These are phyloP conservation scores for Xylariales sp. DNA, from an alignment of 2,329 filamentous ascomycete species.

Conservation along the genomic window DNA sequence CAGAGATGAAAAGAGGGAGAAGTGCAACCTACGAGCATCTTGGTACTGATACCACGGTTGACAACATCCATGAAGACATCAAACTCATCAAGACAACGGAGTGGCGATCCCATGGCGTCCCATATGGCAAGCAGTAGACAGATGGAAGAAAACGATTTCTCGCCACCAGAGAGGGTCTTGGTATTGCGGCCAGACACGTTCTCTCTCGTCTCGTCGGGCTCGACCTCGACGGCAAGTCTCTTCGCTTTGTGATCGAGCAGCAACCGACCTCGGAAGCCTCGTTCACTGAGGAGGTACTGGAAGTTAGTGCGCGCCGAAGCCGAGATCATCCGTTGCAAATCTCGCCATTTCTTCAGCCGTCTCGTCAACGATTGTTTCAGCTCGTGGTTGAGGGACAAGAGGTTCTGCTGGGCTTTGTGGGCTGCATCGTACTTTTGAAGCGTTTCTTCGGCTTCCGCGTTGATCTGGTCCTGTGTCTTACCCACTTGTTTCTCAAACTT, in stretches of 20 bases:
- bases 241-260: constrained; percentile 72
- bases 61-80: constrained; percentile 99
- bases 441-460: constrained; percentile 39
- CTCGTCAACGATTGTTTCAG: constrained; percentile 59
- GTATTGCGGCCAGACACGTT: constrained; percentile 72
- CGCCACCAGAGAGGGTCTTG: constrained; percentile 89
- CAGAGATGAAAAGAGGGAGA: neutral
- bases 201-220: constrained; percentile 64
- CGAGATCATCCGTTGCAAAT: constrained; percentile 81
- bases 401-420: constrained; percentile 38
- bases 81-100: constrained; percentile 94
- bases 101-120: constrained; percentile 96
- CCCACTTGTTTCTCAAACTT: constrained; percentile 55
- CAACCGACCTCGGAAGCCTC: constrained; percentile 80
- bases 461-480: constrained; percentile 61
- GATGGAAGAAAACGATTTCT: constrained; percentile 97
- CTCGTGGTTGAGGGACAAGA: constrained; percentile 33
- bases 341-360: constrained; percentile 70
- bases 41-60: constrained; percentile 87
- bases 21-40: constrained; percentile 69
- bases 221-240: constrained; percentile 71
- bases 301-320: constrained; percentile 83
- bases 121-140: constrained; percentile 89
- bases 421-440: constrained; percentile 35
- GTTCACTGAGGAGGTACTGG: constrained; percentile 80